Conservation (phyloP, 192 early-diverging fungal species). For the Allomyces javanicus region DNA sequence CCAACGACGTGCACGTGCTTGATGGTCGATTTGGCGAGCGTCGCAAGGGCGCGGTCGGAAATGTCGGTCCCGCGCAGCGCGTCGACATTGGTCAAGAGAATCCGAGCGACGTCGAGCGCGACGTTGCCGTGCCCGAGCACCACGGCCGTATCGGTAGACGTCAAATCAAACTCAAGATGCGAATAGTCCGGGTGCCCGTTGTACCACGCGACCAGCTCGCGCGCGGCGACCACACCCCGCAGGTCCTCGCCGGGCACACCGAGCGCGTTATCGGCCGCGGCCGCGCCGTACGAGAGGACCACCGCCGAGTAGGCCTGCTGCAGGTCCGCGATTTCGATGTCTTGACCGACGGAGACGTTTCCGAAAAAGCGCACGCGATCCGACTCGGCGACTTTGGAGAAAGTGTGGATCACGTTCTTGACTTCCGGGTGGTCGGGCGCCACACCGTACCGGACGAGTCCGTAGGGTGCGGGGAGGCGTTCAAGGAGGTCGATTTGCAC, state of each 20-base stretch:
- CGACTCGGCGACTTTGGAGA: conserved; percentile 53
- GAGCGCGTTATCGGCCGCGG: conserved; percentile 39
- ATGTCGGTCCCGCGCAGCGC: conserved; percentile 71
- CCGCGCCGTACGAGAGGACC: conserved; percentile 70
- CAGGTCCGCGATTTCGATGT: conserved; percentile 28
- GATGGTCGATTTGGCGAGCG: conserved; percentile 41
- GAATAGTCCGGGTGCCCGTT: conserved; percentile 64
- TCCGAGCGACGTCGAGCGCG: conserved; percentile 73
- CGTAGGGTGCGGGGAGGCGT: conserved; percentile 61
- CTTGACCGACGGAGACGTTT: conserved; percentile 48
- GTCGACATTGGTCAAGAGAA: conserved; percentile 52
- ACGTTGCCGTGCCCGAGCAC: conserved; percentile 91
- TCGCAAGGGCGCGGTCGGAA: conserved; percentile 46
- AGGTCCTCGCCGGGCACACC: conserved; percentile 40
- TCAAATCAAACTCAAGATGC: conserved; percentile 37
- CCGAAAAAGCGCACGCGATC: conserved; percentile 57
- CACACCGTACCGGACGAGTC: conserved; percentile 81
- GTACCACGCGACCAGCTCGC: conserved; percentile 87
- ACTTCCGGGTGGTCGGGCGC: conserved; percentile 95
- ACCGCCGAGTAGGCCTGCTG: conserved; percentile 47
- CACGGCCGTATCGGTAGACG: conserved; percentile 46
- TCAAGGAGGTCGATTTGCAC: conserved; percentile 67
- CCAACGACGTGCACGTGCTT: conserved; percentile 73
- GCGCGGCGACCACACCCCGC: conserved; percentile 46
- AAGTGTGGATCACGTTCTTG: conserved; percentile 79